Conservation (phyloP, 1,284 basidiomycete species). For the Schizophyllum amplum region DNA sequence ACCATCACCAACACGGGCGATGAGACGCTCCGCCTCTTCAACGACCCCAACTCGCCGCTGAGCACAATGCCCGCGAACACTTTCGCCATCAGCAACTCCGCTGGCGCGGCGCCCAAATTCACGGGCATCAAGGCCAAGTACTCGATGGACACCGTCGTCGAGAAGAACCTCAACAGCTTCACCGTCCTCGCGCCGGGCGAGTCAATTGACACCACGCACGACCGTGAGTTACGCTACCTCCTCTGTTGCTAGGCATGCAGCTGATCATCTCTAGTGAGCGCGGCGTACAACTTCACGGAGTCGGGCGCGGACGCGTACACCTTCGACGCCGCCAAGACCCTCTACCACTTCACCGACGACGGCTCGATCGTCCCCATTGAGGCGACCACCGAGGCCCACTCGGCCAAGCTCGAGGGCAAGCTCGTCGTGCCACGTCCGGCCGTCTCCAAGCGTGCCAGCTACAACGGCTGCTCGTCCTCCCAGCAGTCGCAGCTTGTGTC, state of each 20-base stretch:
- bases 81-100: conserved; percentile 30
- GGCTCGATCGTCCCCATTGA: conserved; percentile 19
- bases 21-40: conserved; percentile 37
- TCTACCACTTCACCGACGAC: conserved; percentile 35
- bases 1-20: conserved; percentile 39
- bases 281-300: conserved; percentile 39
- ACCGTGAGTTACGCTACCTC: conserved; percentile 27
- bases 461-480: conserved; percentile 25
- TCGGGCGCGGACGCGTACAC: conserved; percentile 31
- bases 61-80: conserved; percentile 33
- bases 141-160: conserved; percentile 21
- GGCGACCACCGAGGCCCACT: conserved; percentile 23
- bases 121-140: conserved; percentile 33
- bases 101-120: conserved; percentile 30
- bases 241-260: conserved; percentile 21
- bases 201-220: conserved; percentile 29
- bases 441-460: conserved; percentile 32
- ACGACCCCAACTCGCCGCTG: conserved; percentile 35
- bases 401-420: conserved; percentile 28
- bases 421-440: conserved; percentile 25
- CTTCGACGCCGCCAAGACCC: conserved; percentile 19
- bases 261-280: conserved; percentile 25
- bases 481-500: conserved; percentile 1
- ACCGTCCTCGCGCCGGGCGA: conserved; percentile 36
- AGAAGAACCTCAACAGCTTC: conserved; percentile 18